Evolutionary conservation across 305 asterid species (phyloP).

Genomic region (Fraxinus latifolia): DNA sequence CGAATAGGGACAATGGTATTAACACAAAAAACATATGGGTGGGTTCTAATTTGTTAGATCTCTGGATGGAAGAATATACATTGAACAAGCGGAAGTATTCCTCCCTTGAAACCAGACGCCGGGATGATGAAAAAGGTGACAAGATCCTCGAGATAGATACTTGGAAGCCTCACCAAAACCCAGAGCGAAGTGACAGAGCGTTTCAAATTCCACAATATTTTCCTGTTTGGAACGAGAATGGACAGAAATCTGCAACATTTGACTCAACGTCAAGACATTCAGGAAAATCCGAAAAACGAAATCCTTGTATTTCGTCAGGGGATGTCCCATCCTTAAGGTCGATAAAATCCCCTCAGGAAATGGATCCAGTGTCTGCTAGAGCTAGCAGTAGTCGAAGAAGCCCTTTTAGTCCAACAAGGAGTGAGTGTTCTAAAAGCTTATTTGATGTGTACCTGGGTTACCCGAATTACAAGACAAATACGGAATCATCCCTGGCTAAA

Average conservation of each 20-base stretch:
- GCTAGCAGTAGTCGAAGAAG: conserved; percentile 47
- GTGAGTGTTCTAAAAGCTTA: conserved; percentile 63
- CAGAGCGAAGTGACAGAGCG: conserved; percentile 31
- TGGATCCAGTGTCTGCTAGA: conserved; percentile 44
- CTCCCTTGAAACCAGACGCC: conserved; percentile 10
- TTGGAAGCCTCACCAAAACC: conserved; percentile 56
- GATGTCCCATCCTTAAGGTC: conserved; percentile 48
- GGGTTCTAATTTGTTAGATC: conserved; percentile 50
- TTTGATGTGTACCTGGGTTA: conserved; percentile 55
- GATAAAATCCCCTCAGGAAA: conserved; percentile 29
- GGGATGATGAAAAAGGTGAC: conserved; percentile 59
- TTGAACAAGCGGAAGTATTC: conserved; percentile 32
- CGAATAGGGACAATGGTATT: conserved; percentile 29
- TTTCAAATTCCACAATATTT: conserved; percentile 38
- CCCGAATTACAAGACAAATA: conserved; percentile 77
- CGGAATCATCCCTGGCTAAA: conserved; percentile 75
- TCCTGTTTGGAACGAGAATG: conserved; percentile 47
- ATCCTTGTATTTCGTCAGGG: conserved; percentile 56
- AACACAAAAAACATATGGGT: conserved; percentile 35
- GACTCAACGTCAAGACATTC: conserved; percentile 35
- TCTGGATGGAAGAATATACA: conserved; percentile 71
- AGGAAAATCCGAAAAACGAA: conserved; percentile 44
- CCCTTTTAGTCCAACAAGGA: conserved; percentile 43
- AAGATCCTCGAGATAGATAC: conserved; percentile 83
- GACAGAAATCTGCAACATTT: conserved; percentile 32